phyloP scores from a whole-genome alignment of 2,329 filamentous ascomycete species.

The Dissoconium aciculare region DNA sequence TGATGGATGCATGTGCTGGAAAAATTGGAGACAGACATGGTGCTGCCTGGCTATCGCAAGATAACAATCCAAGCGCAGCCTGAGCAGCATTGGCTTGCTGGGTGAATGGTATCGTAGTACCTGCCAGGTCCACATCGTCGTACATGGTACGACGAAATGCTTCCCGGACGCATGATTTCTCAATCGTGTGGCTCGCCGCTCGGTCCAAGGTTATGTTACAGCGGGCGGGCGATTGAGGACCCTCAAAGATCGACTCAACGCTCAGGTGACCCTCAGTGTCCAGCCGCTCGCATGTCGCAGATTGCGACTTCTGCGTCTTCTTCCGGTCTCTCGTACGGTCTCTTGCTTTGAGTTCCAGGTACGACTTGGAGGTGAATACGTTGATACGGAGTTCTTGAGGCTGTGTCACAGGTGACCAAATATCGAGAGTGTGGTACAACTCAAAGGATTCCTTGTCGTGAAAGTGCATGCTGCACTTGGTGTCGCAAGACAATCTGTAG shows the following conservation, averaged over 20 bases:
- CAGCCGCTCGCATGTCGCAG: background rate
- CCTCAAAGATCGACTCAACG: background rate
- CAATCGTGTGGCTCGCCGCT: background rate
- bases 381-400: conserved; percentile 1
- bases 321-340: background rate
- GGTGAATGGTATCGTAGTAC: background rate
- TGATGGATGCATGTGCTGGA: background rate
- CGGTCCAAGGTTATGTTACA: background rate
- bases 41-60: background rate
- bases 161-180: background rate
- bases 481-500: too few species aligned
- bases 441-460: background rate
- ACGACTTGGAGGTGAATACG: background rate
- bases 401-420: background rate
- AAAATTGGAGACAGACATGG: too few species aligned
- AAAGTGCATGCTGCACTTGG: too few species aligned
- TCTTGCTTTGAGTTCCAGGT: background rate
- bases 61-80: conserved; percentile 1
- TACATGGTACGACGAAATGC: too few species aligned
- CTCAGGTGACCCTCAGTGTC: background rate
- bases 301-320: background rate
- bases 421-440: background rate
- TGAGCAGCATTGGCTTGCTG: background rate
- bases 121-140: too few species aligned
- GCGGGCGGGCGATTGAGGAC: background rate